phyloP scores from a whole-genome alignment of 805 yeast species.

The Metschnikowia similis region DNA sequence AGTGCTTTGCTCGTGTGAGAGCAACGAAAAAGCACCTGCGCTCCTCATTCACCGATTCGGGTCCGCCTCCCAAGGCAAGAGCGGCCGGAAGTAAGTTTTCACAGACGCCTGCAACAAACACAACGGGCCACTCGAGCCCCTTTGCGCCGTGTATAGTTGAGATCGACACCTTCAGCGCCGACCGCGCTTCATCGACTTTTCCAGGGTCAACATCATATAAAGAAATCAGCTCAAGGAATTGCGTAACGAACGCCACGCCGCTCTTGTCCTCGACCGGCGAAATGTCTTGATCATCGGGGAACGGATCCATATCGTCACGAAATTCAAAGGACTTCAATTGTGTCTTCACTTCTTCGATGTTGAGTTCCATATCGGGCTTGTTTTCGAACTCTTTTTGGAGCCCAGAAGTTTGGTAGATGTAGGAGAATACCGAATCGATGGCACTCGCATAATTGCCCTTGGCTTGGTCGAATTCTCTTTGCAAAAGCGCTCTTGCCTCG shows the following conservation, averaged over 20 bases:
- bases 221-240: conserved; percentile 15
- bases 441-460: not conserved
- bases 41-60: conserved; percentile 58
- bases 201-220: conserved; percentile 20
- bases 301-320: conserved; percentile 25
- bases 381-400: conserved; percentile 24
- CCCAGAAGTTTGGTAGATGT: conserved; percentile 26
- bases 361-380: conserved; percentile 28
- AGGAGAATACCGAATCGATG: conserved; percentile 19
- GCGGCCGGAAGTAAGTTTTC: conserved; percentile 64
- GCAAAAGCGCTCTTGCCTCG: conserved; percentile 14
- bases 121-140: conserved; percentile 95
- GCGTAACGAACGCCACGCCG: conserved; percentile 7
- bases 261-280: conserved; percentile 11
- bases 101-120: conserved; percentile 69
- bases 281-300: conserved; percentile 4
- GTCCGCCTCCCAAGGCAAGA: conserved; percentile 35
- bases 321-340: conserved; percentile 31
- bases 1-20: conserved; percentile 69
- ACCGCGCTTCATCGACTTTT: conserved; percentile 14
- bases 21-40: conserved; percentile 86
- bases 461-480: conserved; percentile 6
- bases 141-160: conserved; percentile 91
- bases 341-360: conserved; percentile 37
- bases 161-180: conserved; percentile 34